Evolutionary conservation across 345 rosid species (phyloP).

Genomic region (Brassica incana): DNA sequence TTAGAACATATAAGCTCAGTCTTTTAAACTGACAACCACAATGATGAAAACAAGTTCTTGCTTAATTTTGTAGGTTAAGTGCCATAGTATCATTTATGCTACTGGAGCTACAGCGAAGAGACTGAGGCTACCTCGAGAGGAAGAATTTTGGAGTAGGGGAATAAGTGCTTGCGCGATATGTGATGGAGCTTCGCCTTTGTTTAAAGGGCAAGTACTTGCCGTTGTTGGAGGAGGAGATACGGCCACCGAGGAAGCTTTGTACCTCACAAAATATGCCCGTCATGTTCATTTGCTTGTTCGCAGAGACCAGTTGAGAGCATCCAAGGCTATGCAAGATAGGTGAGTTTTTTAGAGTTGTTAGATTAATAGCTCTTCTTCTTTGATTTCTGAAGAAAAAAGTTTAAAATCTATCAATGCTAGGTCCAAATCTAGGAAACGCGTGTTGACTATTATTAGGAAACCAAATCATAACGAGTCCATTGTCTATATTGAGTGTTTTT

Average conservation of each 20-base stretch:
- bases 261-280: constrained; percentile 90
- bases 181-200: constrained; percentile 97
- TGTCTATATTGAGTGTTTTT: not conserved
- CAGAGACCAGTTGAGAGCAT: constrained; percentile 79
- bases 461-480: not conserved
- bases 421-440: not conserved
- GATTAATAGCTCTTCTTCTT: constrained; percentile 11
- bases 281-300: constrained; percentile 99
- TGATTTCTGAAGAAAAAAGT: constrained; percentile 5
- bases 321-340: constrained; percentile 99
- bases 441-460: constrained; percentile 14
- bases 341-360: constrained; percentile 39
- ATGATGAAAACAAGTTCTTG: not conserved
- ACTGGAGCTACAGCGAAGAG: constrained; percentile 95
- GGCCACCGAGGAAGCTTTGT: constrained; percentile 93
- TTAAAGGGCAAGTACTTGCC: constrained; percentile 92
- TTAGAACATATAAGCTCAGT: not conserved
- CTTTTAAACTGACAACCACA: not conserved
- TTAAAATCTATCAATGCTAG: not conserved
- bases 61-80: constrained; percentile 61
- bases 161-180: constrained; percentile 99
- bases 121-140: constrained; percentile 82
- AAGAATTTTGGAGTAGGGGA: constrained; percentile 99
- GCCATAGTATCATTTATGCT: constrained; percentile 78
- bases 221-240: constrained; percentile 99